Conservation (phyloP, 2,329 filamentous ascomycete species). For the Cadophora malorum region DNA sequence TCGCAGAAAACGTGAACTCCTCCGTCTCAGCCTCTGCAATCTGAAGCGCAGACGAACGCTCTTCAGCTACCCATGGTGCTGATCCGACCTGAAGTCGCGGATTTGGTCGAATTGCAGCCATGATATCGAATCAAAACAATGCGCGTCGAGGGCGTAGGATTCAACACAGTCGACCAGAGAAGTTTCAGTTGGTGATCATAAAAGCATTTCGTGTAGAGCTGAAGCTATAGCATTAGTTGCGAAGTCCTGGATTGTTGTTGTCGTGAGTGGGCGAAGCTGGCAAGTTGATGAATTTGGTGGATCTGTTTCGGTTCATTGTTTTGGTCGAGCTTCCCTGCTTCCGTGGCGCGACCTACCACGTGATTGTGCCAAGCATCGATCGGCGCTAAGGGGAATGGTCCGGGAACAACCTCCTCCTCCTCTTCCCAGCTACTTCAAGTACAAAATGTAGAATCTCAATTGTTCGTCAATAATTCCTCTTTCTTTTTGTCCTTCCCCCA, state of each 20-base stretch:
- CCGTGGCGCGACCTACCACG: slow-evolving; percentile 26
- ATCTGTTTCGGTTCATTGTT: slow-evolving; percentile 32
- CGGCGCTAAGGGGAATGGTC: slow-evolving; percentile 20
- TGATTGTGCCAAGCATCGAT: slow-evolving; percentile 10
- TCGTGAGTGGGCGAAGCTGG: slow-evolving; percentile 33
- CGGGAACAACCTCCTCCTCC: slow-evolving; percentile 29
- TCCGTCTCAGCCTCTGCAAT: slow-evolving; percentile 84
- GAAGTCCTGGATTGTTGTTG: slow-evolving; percentile 28
- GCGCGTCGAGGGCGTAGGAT: slow-evolving; percentile 38
- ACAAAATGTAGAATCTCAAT: background rate
- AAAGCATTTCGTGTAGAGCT: slow-evolving; percentile 37
- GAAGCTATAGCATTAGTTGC: slow-evolving; percentile 27
- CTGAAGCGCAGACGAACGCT: slow-evolving; percentile 78
- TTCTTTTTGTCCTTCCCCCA: slow-evolving; percentile 4
- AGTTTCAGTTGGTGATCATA: slow-evolving; percentile 29
- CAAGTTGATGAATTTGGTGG: slow-evolving; percentile 27
- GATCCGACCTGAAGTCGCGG: slow-evolving; percentile 77
- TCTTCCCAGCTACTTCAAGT: slow-evolving; percentile 6
- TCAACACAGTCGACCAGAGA: slow-evolving; percentile 19
- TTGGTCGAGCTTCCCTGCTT: slow-evolving; percentile 33
- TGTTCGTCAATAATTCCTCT: slow-evolving; percentile 2
- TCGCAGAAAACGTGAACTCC: slow-evolving; percentile 89
- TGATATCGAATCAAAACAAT: slow-evolving; percentile 43
- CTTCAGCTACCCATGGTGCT: slow-evolving; percentile 82
- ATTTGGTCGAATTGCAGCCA: slow-evolving; percentile 46